Percentiles rank a stretch among this genome's conserved stretches.
These are phyloP conservation scores for Nigrospora osmanthi DNA, from an alignment of 2,329 filamentous ascomycete genomes.

Conservation along the genomic window DNA sequence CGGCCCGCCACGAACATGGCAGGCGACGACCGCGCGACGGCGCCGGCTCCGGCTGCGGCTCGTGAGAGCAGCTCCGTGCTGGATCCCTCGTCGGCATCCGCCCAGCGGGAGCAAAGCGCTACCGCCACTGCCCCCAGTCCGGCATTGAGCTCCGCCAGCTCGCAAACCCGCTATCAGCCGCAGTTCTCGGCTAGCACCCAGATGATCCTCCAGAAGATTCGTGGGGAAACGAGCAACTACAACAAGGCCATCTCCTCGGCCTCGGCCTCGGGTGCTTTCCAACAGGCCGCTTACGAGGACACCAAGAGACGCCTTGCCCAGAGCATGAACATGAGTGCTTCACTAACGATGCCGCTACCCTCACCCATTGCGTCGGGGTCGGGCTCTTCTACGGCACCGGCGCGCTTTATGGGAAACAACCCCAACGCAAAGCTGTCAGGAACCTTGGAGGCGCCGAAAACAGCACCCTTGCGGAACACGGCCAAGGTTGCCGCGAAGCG, in stretches of 20 bases:
- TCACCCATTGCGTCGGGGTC: slow-evolving; percentile 2
- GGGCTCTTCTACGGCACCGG: slow-evolving; percentile 1
- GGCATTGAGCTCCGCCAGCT: slow-evolving; percentile 14
- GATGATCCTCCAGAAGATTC: slow-evolving; percentile 31
- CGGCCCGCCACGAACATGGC: too few relatives aligned
- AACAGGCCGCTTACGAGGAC: slow-evolving; percentile 27
- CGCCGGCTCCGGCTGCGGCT: too few relatives aligned
- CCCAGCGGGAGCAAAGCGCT: background rate
- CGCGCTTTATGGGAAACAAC: background rate
- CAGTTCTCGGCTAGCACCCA: slow-evolving; percentile 28
- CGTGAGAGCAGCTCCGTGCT: too few relatives aligned
- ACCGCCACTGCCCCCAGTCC: background rate
- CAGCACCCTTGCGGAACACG: slow-evolving; percentile 4
- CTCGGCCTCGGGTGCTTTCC: slow-evolving; percentile 21
- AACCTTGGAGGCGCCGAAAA: slow-evolving; percentile 2
- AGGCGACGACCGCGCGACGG: too few relatives aligned
- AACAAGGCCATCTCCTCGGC: slow-evolving; percentile 25
- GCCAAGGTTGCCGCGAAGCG: slow-evolving; percentile 11
- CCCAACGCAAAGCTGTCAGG: background rate
- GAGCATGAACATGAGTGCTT: slow-evolving; percentile 25
- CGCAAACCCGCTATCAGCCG: slow-evolving; percentile 15
- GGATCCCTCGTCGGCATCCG: background rate
- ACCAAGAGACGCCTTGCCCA: slow-evolving; percentile 29
- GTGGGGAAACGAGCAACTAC: slow-evolving; percentile 23
- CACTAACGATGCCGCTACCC: slow-evolving; percentile 29